phyloP scores from a whole-genome alignment of 805 yeast genomes.

The Barnettozyma populi region DNA sequence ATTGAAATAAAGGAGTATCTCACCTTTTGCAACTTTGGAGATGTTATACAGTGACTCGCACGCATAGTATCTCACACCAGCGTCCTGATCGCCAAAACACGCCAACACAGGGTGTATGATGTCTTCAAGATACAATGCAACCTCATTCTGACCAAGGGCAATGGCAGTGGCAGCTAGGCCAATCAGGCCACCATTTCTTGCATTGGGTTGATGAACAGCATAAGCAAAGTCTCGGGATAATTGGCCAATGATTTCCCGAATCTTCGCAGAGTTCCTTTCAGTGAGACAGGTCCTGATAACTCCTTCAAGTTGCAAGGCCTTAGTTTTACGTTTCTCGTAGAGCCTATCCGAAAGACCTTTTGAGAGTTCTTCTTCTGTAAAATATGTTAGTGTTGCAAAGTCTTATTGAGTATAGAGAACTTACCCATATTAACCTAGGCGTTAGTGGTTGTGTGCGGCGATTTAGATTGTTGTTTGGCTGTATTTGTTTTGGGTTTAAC shows the following conservation, averaged over 20 bases:
- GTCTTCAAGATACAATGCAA: constrained; percentile 75
- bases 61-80: constrained; percentile 94
- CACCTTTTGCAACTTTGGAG: constrained; percentile 95
- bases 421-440: background rate
- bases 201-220: constrained; percentile 78
- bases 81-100: constrained; percentile 94
- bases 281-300: constrained; percentile 65
- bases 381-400: background rate
- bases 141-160: constrained; percentile 80
- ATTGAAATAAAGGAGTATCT: constrained; percentile 83
- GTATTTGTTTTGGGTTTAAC: background rate
- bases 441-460: background rate
- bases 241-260: constrained; percentile 62
- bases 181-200: constrained; percentile 92
- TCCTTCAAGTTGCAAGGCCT: constrained; percentile 75
- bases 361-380: constrained; percentile 53
- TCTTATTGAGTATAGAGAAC: background rate
- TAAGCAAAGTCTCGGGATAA: constrained; percentile 73
- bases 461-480: too few species aligned
- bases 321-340: constrained; percentile 72
- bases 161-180: constrained; percentile 95
- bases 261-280: constrained; percentile 53
- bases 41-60: constrained; percentile 94
- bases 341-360: constrained; percentile 69
- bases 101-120: constrained; percentile 92